A percentile compares a stretch with the other conserved stretches of the same genome.
These are phyloP conservation scores for Amanita exitialis DNA, from an alignment of 768 basidiomycete genomes.

Conservation along the genomic window DNA sequence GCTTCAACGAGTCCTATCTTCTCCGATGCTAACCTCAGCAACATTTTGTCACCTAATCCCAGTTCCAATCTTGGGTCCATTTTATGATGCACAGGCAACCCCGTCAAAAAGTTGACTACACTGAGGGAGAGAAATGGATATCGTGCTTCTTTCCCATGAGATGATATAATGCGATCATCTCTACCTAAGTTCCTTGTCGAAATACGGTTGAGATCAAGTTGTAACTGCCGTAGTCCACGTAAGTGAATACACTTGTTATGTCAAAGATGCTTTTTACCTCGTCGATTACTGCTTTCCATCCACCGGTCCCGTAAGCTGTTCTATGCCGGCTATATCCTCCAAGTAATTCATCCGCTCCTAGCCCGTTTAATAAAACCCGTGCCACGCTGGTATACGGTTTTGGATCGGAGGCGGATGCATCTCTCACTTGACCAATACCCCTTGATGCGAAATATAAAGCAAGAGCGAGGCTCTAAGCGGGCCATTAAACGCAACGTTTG, in stretches of 20 bases:
- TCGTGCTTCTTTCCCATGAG: slow-evolving; percentile 85
- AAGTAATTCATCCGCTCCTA: slow-evolving; percentile 92
- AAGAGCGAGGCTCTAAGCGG: slow-evolving; percentile 70
- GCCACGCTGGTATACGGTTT: slow-evolving; percentile 62
- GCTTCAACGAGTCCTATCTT: slow-evolving; percentile 72
- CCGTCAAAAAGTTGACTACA: slow-evolving; percentile 68
- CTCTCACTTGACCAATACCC: slow-evolving; percentile 54
- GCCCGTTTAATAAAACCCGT: slow-evolving; percentile 77
- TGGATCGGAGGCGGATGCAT: slow-evolving; percentile 21
- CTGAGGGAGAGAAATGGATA: slow-evolving; percentile 84
- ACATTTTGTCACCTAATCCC: slow-evolving; percentile 86
- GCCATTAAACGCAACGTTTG: neutral
- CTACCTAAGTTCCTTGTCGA: slow-evolving; percentile 86
- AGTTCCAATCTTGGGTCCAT: slow-evolving; percentile 62
- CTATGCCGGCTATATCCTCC: slow-evolving; percentile 92
- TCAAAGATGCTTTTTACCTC: slow-evolving; percentile 42
- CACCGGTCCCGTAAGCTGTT: slow-evolving; percentile 51
- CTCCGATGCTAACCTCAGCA: slow-evolving; percentile 63
- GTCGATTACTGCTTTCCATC: slow-evolving; percentile 70
- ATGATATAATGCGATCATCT: slow-evolving; percentile 90
- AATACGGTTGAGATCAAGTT: slow-evolving; percentile 81
- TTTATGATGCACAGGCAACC: slow-evolving; percentile 74
- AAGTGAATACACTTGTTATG: neutral
- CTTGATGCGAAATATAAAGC: slow-evolving; percentile 92
- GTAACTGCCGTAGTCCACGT: slow-evolving; percentile 42